Evolutionary conservation across 2,329 filamentous ascomycete genomes (phyloP).

Genomic region (Alternaria sp.): DNA sequence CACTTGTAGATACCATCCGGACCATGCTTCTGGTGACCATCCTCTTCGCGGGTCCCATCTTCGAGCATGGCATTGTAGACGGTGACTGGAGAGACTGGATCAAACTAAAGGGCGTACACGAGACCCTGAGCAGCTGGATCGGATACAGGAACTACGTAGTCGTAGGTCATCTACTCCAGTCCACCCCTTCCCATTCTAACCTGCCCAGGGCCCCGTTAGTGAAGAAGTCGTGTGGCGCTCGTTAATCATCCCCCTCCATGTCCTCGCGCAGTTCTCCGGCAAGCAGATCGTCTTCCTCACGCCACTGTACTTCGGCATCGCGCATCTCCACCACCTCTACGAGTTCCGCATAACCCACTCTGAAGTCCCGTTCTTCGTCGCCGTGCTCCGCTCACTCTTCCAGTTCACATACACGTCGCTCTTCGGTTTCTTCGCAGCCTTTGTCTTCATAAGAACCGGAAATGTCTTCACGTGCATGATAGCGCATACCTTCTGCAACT

Average conservation of each 20-base stretch:
- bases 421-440: slow-evolving; percentile 92
- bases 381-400: slow-evolving; percentile 74
- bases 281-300: slow-evolving; percentile 76
- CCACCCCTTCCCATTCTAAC: slow-evolving; percentile 10
- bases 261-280: slow-evolving; percentile 65
- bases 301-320: slow-evolving; percentile 88
- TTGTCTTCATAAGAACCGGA: slow-evolving; percentile 84
- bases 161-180: slow-evolving; percentile 58
- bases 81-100: slow-evolving; percentile 71
- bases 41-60: slow-evolving; percentile 85
- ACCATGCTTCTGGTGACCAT: slow-evolving; percentile 74
- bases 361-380: slow-evolving; percentile 66
- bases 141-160: slow-evolving; percentile 87
- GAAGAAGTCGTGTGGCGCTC: slow-evolving; percentile 95
- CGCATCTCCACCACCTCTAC: slow-evolving; percentile 95
- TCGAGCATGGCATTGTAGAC: slow-evolving; percentile 77
- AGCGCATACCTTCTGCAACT: slow-evolving; percentile 90
- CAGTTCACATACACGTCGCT: slow-evolving; percentile 91
- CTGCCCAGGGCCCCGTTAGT: slow-evolving; percentile 73
- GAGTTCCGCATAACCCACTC: slow-evolving; percentile 87
- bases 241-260: slow-evolving; percentile 80
- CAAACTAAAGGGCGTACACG: slow-evolving; percentile 60
- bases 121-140: slow-evolving; percentile 72
- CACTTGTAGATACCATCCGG: slow-evolving; percentile 67
- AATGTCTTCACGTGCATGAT: slow-evolving; percentile 76